phyloP scores from a whole-genome alignment of 306 rosid species.

The Corylus heterophylla region DNA sequence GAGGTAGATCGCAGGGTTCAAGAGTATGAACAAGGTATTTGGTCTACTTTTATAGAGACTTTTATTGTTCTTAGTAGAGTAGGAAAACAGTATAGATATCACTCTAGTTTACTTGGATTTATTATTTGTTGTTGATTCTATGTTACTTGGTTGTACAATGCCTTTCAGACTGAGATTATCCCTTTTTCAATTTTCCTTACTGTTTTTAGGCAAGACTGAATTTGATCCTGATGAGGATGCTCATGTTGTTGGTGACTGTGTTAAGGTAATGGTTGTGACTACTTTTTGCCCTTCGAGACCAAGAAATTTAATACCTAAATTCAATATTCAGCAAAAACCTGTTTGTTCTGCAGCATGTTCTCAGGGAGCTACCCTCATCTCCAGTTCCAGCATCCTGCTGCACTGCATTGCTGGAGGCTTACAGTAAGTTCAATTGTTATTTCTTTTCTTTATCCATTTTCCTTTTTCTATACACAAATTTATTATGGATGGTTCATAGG shows the following conservation, averaged over 20 bases:
- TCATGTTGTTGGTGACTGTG: constrained; percentile 97
- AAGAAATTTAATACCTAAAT: background rate
- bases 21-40: constrained; percentile 93
- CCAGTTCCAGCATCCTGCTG: constrained; percentile 99
- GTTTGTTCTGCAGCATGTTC: constrained; percentile 75
- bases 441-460: constrained; percentile 1
- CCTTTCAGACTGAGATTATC: constrained; percentile 22
- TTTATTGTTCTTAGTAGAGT: background rate
- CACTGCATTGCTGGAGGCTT: constrained; percentile 94
- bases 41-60: background rate
- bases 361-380: constrained; percentile 96
- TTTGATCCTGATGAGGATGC: constrained; percentile 89
- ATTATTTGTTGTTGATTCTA: constrained; percentile 6
- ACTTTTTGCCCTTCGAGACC: background rate
- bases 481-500: constrained; percentile 9
- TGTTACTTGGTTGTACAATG: constrained; percentile 3
- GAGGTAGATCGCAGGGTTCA: constrained; percentile 97
- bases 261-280: constrained; percentile 62
- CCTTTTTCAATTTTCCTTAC: constrained; percentile 26
- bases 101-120: constrained; percentile 13
- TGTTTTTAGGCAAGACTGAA: constrained; percentile 76
- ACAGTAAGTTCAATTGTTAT: constrained; percentile 59
- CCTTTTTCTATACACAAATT: constrained; percentile 3
- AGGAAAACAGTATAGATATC: background rate
- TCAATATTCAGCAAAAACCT: constrained; percentile 7